Base-by-base conservation (phyloP, 306 rosid genomes). In the Corylus americana region DNA sequence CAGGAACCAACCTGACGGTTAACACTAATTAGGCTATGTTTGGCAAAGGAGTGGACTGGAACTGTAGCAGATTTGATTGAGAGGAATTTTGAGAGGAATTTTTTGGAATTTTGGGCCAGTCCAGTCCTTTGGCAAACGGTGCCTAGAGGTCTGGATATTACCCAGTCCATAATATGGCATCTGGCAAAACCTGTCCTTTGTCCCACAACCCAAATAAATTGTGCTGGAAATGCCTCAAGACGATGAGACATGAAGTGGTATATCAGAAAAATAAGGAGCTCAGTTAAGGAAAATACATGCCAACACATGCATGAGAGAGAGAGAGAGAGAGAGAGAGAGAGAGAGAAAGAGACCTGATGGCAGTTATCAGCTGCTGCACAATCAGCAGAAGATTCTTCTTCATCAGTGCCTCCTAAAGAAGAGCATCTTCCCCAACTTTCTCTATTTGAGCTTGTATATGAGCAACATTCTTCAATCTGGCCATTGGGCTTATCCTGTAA, bases 391-490 rank as follows among this genome's bases (percentile, higher is more conserved):
- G 90, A 81, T 86, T 95, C 98, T 71, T 85, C 97, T 71, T 85
- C 97, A 75, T 88, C 98, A 81, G 91, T 88, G 84, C 88, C 90
- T 63, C 91, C 93, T 76, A 92, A 81, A 82, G 97, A 89, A 69
- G 97, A 92, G 87, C 98, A 94, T 85, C 94, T 87, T 79, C 93
- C 97, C 98, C 92, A 95, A 78, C 96, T 93, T 88, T 93, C 97
- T 80, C 95, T 90, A 77, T 89, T 86, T 67, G 99, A 90, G 90
- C 97, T 85, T 77, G 91, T 83, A 63, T 79, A 89, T 27, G 99
- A 93, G 81, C 86, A 91, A 86, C 90, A 95, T 83, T 95, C 99
- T 85, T 89, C 98, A 69, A 80, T 71, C 70, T 75, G 88, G 69
- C 69, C 80, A 83, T 81, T 83, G 74, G 77, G 81, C 84, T 84